These are phyloP conservation scores for Cercospora zeae-maydis DNA, from an alignment of 2,329 filamentous ascomycete species.

Conservation along the genomic window DNA sequence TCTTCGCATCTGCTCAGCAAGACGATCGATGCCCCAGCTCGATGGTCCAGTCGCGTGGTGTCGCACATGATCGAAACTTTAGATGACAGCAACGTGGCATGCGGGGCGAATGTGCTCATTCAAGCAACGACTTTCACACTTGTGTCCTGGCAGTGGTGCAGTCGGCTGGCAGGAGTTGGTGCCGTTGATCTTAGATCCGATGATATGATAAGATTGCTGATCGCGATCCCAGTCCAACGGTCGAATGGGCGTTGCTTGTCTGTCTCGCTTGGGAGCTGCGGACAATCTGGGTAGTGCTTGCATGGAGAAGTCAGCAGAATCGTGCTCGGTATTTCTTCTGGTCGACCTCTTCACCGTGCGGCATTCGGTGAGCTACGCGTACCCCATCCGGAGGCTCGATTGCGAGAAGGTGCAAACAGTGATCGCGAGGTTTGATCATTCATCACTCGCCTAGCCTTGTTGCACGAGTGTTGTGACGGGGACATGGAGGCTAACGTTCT, in stretches of 20 bases:
- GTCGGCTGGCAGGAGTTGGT: neutral
- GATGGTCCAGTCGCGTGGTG: neutral
- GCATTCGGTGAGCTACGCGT: neutral
- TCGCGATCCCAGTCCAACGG: neutral
- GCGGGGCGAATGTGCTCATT: neutral
- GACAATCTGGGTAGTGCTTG: neutral
- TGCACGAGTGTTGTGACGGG: too few species aligned
- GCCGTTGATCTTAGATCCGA: constrained; percentile 4
- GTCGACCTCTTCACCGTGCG: neutral
- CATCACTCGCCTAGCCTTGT: too few species aligned
- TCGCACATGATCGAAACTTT: neutral
- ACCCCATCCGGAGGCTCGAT: neutral
- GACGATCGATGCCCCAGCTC: neutral
- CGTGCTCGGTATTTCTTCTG: neutral
- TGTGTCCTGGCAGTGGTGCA: neutral
- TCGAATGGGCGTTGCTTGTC: neutral
- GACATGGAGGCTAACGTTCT: too few species aligned
- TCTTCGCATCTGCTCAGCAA: neutral
- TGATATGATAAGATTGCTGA: constrained; percentile 1
- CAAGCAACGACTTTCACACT: neutral
- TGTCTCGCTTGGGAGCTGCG: neutral
- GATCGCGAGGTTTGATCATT: too few species aligned
- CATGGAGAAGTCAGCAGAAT: neutral
- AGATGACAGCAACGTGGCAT: neutral
- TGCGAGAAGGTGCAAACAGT: too few species aligned